These are phyloP conservation scores for Umbelopsis sp. DNA, from an alignment of 192 early-diverging fungal species.

Conservation along the genomic window DNA sequence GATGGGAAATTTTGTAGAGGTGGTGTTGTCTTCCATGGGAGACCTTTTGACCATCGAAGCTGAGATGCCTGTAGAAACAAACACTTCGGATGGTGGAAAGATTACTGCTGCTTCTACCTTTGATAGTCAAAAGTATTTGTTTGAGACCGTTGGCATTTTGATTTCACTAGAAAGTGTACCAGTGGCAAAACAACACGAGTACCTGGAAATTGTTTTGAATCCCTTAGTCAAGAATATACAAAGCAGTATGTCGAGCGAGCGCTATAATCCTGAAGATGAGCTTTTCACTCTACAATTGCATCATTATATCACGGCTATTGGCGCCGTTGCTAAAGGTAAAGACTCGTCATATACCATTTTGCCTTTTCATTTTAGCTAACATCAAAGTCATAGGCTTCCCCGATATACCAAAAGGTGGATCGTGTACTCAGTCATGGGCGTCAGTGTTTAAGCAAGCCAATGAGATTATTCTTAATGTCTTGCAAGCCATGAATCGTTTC, in stretches of 20 bases:
- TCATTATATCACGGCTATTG: slow-evolving; percentile 84
- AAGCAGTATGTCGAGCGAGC: slow-evolving; percentile 65
- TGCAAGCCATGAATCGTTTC: slow-evolving; percentile 65
- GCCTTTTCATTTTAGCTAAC: not conserved
- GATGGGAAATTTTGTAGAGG: slow-evolving; percentile 63
- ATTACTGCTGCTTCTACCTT: slow-evolving; percentile 62
- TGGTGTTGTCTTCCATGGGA: slow-evolving; percentile 62
- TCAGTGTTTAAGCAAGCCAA: slow-evolving; percentile 81
- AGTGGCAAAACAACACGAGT: slow-evolving; percentile 70
- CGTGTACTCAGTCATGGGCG: slow-evolving; percentile 56
- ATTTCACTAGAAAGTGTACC: slow-evolving; percentile 79
- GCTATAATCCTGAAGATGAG: slow-evolving; percentile 67
- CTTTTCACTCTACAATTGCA: slow-evolving; percentile 75
- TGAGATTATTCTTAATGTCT: slow-evolving; percentile 70
- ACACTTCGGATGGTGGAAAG: slow-evolving; percentile 50
- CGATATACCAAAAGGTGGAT: slow-evolving; percentile 44
- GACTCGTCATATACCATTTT: slow-evolving; percentile 7
- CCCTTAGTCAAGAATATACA: slow-evolving; percentile 82
- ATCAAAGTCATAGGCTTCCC: slow-evolving; percentile 53
- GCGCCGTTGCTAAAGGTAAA: slow-evolving; percentile 82
- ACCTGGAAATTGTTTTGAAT: slow-evolving; percentile 69
- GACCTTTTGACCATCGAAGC: slow-evolving; percentile 76
- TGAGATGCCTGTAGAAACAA: slow-evolving; percentile 50
- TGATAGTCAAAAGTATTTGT: slow-evolving; percentile 84
- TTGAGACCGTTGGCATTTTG: slow-evolving; percentile 91